phyloP scores from a whole-genome alignment of 805 yeast species.

The Metschnikowia lachancei region DNA sequence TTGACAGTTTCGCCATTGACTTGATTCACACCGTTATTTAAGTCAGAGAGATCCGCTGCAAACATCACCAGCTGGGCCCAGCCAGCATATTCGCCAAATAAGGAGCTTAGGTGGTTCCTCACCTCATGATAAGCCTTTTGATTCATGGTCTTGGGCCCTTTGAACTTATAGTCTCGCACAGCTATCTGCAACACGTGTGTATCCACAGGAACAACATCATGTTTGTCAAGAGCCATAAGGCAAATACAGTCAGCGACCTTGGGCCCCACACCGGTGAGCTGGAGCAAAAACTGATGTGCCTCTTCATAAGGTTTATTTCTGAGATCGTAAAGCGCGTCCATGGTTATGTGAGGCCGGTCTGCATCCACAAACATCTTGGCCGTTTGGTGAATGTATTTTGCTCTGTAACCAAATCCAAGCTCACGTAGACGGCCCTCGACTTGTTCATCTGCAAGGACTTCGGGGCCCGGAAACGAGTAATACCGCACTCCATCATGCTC shows the following conservation, averaged over 20 bases:
- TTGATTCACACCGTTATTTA: constrained; percentile 62
- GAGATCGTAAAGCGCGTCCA: constrained; percentile 40
- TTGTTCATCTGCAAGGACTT: constrained; percentile 34
- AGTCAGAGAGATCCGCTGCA: constrained; percentile 74
- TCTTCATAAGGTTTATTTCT: constrained; percentile 47
- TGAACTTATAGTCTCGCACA: constrained; percentile 69
- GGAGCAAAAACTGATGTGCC: constrained; percentile 58
- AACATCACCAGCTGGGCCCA: constrained; percentile 98
- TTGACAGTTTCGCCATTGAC: constrained; percentile 15
- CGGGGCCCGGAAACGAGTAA: constrained; percentile 74
- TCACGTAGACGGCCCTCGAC: constrained; percentile 45
- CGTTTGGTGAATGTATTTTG: constrained; percentile 79
- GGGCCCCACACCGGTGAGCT: constrained; percentile 89
- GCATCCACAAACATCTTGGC: constrained; percentile 52
- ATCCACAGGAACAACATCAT: constrained; percentile 89
- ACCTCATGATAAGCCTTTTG: constrained; percentile 54
- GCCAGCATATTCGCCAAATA: constrained; percentile 93
- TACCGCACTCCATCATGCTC: constrained; percentile 53
- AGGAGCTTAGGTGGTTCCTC: constrained; percentile 53
- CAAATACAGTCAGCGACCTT: constrained; percentile 97
- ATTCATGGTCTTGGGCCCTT: constrained; percentile 45
- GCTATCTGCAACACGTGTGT: constrained; percentile 94
- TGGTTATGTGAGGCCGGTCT: constrained; percentile 34
- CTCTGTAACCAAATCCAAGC: constrained; percentile 85
- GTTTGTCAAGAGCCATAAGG: constrained; percentile 83